phyloP scores from a whole-genome alignment of 192 early-diverging fungal species.

The Gaertneriomyces semiglobifer region DNA sequence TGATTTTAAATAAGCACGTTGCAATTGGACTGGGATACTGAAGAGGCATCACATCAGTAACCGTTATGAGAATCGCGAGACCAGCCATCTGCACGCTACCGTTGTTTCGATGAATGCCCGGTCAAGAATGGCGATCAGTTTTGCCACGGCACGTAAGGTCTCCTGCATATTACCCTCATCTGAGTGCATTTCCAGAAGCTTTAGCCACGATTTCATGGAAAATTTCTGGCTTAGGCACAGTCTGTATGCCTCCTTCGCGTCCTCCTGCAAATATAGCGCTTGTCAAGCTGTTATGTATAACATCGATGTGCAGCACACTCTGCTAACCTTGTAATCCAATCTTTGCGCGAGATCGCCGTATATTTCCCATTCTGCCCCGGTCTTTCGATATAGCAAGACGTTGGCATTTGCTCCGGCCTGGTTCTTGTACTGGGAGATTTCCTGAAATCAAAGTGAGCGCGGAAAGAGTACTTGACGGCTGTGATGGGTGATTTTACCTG shows the following conservation, averaged over 20 bases:
- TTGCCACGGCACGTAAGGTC: slow-evolving; percentile 76
- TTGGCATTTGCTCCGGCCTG: slow-evolving; percentile 55
- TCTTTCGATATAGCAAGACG: slow-evolving; percentile 78
- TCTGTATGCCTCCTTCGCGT: slow-evolving; percentile 90
- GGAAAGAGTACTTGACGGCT: not conserved
- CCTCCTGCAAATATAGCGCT: slow-evolving; percentile 44
- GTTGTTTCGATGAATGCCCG: slow-evolving; percentile 89
- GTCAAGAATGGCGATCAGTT: slow-evolving; percentile 81
- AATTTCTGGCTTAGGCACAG: slow-evolving; percentile 86
- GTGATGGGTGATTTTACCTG: slow-evolving; percentile 35
- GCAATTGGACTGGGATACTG: slow-evolving; percentile 88
- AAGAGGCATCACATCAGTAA: not conserved
- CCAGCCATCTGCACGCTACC: slow-evolving; percentile 43
- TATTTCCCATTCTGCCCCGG: slow-evolving; percentile 96
- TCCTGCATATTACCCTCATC: slow-evolving; percentile 76
- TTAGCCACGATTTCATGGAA: slow-evolving; percentile 86
- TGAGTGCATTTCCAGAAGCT: slow-evolving; percentile 77
- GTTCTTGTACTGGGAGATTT: slow-evolving; percentile 69
- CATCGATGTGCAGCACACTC: no score
- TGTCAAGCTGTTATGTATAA: not conserved
- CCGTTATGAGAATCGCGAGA: not conserved
- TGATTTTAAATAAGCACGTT: slow-evolving; percentile 79
- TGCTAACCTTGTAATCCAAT: slow-evolving; percentile 68
- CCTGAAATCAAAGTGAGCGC: slow-evolving; percentile 37
- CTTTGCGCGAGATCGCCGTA: slow-evolving; percentile 89